Conservation (phyloP, 495 filamentous ascomycete species). For the Hypoxylon rickii region DNA sequence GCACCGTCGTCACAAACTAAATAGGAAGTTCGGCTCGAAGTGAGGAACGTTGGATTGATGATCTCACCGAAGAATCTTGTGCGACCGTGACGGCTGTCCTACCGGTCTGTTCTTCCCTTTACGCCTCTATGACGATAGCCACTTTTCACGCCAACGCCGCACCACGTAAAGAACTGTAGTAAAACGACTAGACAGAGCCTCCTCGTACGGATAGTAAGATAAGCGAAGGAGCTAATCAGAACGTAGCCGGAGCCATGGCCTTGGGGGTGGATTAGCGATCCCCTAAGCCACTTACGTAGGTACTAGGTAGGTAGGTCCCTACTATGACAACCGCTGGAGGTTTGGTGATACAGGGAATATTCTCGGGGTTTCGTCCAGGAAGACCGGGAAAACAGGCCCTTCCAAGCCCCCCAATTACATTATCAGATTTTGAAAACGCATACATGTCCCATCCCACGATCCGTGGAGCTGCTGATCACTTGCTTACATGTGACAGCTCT, state of each 20-base stretch:
- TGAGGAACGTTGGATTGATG: neutral
- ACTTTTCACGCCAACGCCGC: neutral
- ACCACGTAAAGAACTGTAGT: neutral
- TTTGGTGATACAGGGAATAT: conserved; percentile 6
- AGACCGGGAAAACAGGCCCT: conserved; percentile 2
- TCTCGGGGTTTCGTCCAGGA: neutral
- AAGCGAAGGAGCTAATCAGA: neutral
- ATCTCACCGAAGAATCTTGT: neutral
- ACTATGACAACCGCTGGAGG: too few relatives aligned
- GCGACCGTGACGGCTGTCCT: neutral
- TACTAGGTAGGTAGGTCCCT: too few relatives aligned
- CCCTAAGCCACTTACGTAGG: too few relatives aligned
- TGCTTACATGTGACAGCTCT: conserved; percentile 13
- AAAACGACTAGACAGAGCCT: neutral
- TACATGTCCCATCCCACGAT: conserved; percentile 1
- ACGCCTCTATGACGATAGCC: neutral
- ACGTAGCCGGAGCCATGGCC: neutral
- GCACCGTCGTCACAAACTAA: conserved; percentile 1
- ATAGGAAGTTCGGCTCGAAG: neutral
- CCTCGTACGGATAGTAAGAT: neutral
- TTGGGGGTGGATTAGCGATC: too few relatives aligned
- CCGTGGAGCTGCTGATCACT: conserved; percentile 9
- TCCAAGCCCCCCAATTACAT: neutral
- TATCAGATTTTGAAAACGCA: neutral
- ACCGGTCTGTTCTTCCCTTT: neutral